phyloP scores from a whole-genome alignment of 306 rosid genomes.

The Styphnolobium japonicum region DNA sequence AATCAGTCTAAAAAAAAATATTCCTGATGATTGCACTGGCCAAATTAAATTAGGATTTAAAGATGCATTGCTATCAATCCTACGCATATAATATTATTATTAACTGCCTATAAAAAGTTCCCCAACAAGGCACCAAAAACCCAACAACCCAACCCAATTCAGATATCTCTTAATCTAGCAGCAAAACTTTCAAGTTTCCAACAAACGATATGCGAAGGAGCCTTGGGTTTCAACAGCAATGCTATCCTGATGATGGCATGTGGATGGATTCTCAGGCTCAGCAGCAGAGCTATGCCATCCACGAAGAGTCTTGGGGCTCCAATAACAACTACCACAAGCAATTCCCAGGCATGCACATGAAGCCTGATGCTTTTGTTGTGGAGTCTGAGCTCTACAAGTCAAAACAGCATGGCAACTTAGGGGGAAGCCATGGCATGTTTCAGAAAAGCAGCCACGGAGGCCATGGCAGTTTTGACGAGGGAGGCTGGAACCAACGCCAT shows the following conservation, averaged over 20 bases:
- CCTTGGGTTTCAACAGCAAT: constrained; percentile 29
- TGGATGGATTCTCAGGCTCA: constrained; percentile 16
- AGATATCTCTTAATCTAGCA: not conserved
- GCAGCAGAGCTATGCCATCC: not conserved
- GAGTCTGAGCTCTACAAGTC: not conserved
- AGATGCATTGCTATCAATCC: not conserved
- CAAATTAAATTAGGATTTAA: not conserved
- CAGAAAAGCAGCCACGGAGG: not conserved
- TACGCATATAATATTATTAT: not conserved
- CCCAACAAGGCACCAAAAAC: not conserved
- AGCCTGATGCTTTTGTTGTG: not conserved
- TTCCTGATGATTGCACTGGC: not conserved
- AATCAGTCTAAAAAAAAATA: too few species aligned
- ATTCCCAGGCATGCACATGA: constrained; percentile 11
- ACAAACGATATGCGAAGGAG: constrained; percentile 9
- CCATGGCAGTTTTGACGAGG: not conserved
- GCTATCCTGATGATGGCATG: constrained; percentile 26
- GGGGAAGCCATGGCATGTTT: constrained; percentile 4
- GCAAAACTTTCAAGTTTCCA: not conserved
- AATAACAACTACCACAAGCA: not conserved
- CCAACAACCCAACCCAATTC: not conserved
- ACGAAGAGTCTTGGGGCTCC: constrained; percentile 24
- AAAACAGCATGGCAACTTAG: not conserved
- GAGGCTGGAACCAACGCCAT: too few species aligned
- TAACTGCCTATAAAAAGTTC: constrained; percentile 25